phyloP scores from a whole-genome alignment of 2,329 filamentous ascomycete genomes.

The Epichloe gansuensis region DNA sequence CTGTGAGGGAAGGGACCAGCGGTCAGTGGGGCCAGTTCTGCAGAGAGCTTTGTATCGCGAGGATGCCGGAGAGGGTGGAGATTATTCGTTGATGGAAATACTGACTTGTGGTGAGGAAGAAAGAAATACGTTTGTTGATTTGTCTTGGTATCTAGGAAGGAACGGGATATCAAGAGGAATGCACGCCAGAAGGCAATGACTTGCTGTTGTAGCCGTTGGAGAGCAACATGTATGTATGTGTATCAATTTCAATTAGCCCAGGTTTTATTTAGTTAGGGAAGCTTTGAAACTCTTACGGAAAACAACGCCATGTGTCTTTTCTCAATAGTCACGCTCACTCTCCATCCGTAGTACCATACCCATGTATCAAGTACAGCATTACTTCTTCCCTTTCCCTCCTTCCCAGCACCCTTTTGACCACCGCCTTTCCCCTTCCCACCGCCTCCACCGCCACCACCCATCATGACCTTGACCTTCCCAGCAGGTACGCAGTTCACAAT shows the following conservation, averaged over 20 bases:
- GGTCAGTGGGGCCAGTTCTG: conserved; percentile 72
- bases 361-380: background rate
- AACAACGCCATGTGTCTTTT: background rate
- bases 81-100: conserved; percentile 1
- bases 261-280: no score
- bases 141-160: no score
- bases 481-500: conserved; percentile 72
- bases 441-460: conserved; percentile 37
- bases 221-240: no score
- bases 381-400: conserved; percentile 18
- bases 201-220: no score
- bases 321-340: background rate
- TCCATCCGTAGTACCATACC: background rate
- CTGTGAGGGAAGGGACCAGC: conserved; percentile 64
- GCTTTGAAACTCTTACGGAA: no score
- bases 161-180: no score
- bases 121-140: no score
- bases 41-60: conserved; percentile 51
- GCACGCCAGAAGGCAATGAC: no score
- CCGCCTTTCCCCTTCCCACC: conserved; percentile 19
- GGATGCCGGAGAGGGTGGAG: conserved; percentile 33
- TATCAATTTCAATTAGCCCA: no score
- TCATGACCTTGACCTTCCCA: conserved; percentile 68
- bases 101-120: background rate
- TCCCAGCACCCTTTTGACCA: conserved; percentile 22